phyloP scores from a whole-genome alignment of 176 grass and related monocot species.

The bread wheat (Triticum aestivum) region DNA sequence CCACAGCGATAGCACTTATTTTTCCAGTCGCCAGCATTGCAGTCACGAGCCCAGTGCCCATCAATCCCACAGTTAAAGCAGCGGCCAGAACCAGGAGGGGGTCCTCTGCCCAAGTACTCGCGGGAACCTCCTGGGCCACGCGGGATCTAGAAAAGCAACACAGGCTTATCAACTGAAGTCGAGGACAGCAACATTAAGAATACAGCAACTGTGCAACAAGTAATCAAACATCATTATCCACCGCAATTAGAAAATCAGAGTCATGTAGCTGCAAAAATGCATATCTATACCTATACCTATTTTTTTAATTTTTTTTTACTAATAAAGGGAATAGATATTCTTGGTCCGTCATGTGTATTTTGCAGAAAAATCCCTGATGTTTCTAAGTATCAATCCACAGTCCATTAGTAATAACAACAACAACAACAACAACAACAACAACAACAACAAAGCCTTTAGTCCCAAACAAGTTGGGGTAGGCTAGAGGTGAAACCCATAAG shows the following conservation, averaged over 20 bases:
- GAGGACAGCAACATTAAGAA: background rate
- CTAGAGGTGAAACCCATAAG: too few relatives aligned
- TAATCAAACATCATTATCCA: background rate
- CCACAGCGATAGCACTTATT: constrained; percentile 87
- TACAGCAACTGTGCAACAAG: constrained; percentile 1
- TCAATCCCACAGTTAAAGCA: constrained; percentile 94
- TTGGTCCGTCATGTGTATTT: too few relatives aligned
- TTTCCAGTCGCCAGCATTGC: constrained; percentile 85
- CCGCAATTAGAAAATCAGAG: background rate
- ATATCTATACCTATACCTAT: background rate
- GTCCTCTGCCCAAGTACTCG: constrained; percentile 58
- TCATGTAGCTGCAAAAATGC: background rate
- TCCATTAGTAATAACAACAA: too few relatives aligned
- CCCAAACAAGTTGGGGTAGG: too few relatives aligned
- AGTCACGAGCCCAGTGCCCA: constrained; percentile 82
- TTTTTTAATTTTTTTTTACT: too few relatives aligned
- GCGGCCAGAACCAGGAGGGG: constrained; percentile 58
- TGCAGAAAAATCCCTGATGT: too few relatives aligned
- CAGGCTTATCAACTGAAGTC: background rate
- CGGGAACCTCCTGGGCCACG: constrained; percentile 65
- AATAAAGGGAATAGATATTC: too few relatives aligned
- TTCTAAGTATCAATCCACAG: too few relatives aligned
- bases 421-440: too few relatives aligned
- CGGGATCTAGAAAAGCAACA: constrained; percentile 41
- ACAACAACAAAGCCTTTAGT: too few relatives aligned